Base-by-base conservation (phyloP, 768 basidiomycete genomes). In the Amanita polypyramis region DNA sequence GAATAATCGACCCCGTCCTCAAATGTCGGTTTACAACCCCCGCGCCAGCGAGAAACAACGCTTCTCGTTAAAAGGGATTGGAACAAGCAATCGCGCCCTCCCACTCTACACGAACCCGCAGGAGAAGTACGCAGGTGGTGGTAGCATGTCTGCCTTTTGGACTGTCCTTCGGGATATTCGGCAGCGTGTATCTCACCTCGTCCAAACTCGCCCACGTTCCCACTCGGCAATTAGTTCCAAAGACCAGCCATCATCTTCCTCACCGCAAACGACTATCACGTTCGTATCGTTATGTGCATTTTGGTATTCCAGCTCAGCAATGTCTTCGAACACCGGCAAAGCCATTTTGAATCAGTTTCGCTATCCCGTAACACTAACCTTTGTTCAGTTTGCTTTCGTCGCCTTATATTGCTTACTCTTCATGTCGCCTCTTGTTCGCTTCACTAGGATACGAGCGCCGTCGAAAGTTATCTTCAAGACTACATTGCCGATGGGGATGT, bases 251-350 rank as follows among this genome's bases (percentile, higher is more conserved):
- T 42, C 47, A 1, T 19, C 39, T 12, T 20, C 30, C 29, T 27
- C 36, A 30, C 19, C 42, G 7, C 35, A 42, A 12, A 70, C 72
- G 30, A 68, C 63, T 37, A 52, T 60, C 25, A 58, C 66, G 27
- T 97, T 99, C 67, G 67, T 92, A 40, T 63, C 86, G 47, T 73
- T 95, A 29, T 99, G 96, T 61, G 66, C 70, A 14, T 72, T 98
- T 17, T 99, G 96, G 96, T 99, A 99, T 66, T 75, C 81, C 12
- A 81, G 85, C 3, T 96, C 93, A 5, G 95, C 95, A 1, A 65
- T 98, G 43, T 93, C 92, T 2, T 95, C 91, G 35, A 98, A 97
- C 60, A 97, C 95, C 1, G 96, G 94, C 49, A 99, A 99, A 62
- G 77, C 85, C 38, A 94, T 99, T 65, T 74, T 99, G 56, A 93